Base-by-base conservation (phyloP, 2,329 filamentous ascomycete genomes). In the Trichoderma sp. region DNA sequence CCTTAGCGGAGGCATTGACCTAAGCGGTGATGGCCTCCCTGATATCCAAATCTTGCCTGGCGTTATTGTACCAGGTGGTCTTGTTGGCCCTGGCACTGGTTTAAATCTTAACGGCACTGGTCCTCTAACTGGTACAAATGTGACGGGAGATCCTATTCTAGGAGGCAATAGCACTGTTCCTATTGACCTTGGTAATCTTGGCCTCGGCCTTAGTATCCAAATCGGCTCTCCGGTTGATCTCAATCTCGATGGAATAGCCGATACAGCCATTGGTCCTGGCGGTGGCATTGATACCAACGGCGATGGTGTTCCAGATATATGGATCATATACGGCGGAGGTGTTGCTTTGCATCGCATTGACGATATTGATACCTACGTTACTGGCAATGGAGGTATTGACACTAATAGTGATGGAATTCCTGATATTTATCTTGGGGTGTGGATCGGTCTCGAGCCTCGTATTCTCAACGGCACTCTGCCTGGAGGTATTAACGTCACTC, bases 381-480 rank as follows among this genome's bases (percentile, higher is more conserved):
- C 51, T 49, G 55, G 39, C 3, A n/a, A n/a, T n/a, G n/a, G n/a
- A n/a, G n/a, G n/a, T n/a, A n/a, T n/a, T n/a, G n/a, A n/a, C n/a
- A n/a, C n/a, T n/a, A n/a, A n/a, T n/a, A n/a, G n/a, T n/a, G 64
- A 67, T n/a, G 55, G 37, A 10, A 51, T 60, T 7, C 59, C 59
- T 24, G 46, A 70, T n/a, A 51, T 71, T n/a, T 51, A 66, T 3
- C 34, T 52, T 5, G 32, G 30, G 14, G 21, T 54, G 13, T 32
- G 49, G 5, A 7, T 30, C n/a, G 4, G 2, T 18, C 16, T 43
- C 5, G 39, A 43, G 49, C 32, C 10, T 21, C 30, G 1, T 3
- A 37, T 5, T 4, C 2, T 32, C 5, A n/a, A 14, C 5, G 43
- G 43, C 1, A 11, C 18, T 10, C 4, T 21, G 5, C 13, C 34